phyloP scores from a whole-genome alignment of 2,329 filamentous ascomycete genomes.

The Penicillium sp. region DNA sequence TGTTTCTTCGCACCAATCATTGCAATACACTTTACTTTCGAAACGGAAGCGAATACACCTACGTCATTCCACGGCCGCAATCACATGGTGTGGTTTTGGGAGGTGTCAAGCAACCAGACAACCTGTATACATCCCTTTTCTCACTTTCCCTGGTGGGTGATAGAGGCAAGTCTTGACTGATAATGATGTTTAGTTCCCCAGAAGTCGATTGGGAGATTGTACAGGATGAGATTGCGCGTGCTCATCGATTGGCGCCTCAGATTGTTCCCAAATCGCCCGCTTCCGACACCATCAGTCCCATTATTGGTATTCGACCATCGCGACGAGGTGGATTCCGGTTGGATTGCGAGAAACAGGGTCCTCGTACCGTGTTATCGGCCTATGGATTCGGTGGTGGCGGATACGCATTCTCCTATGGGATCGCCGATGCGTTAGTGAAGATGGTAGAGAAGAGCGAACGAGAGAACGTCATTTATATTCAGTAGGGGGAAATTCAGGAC shows the following conservation, averaged over 20 bases:
- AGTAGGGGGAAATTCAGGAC: too few species aligned
- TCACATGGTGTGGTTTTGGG: slow-evolving; percentile 33
- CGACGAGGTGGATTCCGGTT: slow-evolving; percentile 34
- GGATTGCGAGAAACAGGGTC: slow-evolving; percentile 26
- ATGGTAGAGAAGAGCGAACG: slow-evolving; percentile 34
- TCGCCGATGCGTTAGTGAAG: slow-evolving; percentile 32
- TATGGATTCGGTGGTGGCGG: slow-evolving; percentile 38
- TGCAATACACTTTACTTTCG: slow-evolving; percentile 33
- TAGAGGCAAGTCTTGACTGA: not conserved
- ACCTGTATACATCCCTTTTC: slow-evolving; percentile 22
- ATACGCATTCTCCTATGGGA: slow-evolving; percentile 36
- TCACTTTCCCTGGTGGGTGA: not conserved
- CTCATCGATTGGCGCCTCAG: slow-evolving; percentile 35
- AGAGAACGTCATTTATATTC: slow-evolving; percentile 29
- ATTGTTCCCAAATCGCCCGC: slow-evolving; percentile 31
- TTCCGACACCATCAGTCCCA: slow-evolving; percentile 27
- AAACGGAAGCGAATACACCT: slow-evolving; percentile 37
- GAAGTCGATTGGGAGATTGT: slow-evolving; percentile 35
- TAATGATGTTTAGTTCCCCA: slow-evolving; percentile 24
- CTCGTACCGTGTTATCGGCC: slow-evolving; percentile 29
- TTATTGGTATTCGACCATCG: slow-evolving; percentile 35
- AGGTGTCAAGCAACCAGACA: slow-evolving; percentile 32
- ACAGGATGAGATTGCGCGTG: slow-evolving; percentile 37
- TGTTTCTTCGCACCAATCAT: slow-evolving; percentile 30
- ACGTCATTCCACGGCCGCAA: slow-evolving; percentile 35